Conservation (phyloP, 2,329 filamentous ascomycete species). For the Colletotrichum sidae region DNA sequence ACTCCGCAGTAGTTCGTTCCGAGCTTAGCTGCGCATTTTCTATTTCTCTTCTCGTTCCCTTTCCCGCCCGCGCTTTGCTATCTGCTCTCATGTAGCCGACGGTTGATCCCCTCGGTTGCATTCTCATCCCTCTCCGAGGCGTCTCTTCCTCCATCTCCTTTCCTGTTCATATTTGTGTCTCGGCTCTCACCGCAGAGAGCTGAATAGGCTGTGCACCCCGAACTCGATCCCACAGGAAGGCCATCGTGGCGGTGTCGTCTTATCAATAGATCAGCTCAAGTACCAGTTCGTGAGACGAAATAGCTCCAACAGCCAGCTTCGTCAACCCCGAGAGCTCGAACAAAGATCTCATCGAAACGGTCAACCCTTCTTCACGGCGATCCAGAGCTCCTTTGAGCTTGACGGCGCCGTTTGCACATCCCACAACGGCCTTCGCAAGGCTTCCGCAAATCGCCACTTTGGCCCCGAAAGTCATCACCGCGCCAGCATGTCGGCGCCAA, state of each 20-base stretch:
- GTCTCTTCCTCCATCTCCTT: background rate
- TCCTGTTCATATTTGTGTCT: slow-evolving; percentile 6
- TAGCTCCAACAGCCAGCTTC: slow-evolving; percentile 11
- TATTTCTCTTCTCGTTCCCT: slow-evolving; percentile 29
- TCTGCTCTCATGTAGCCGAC: background rate
- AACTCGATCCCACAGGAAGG: slow-evolving; percentile 31
- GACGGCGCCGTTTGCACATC: slow-evolving; percentile 4
- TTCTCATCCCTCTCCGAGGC: background rate
- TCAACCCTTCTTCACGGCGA: background rate
- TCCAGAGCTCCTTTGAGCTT: slow-evolving; percentile 2
- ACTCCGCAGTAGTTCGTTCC: too few species aligned
- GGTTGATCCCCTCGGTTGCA: background rate
- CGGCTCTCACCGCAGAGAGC: background rate
- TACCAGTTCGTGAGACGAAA: slow-evolving; percentile 11
- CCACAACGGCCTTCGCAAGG: background rate
- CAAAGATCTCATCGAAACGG: background rate
- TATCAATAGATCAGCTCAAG: slow-evolving; percentile 3
- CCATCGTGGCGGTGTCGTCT: slow-evolving; percentile 22
- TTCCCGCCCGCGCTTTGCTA: slow-evolving; percentile 22
- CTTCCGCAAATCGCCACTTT: too few species aligned
- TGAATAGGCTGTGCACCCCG: slow-evolving; percentile 2
- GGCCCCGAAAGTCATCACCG: background rate
- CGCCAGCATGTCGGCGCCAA: slow-evolving; percentile 30
- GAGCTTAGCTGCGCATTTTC: slow-evolving; percentile 9
- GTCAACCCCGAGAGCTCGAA: background rate